A percentile compares a stretch with the other conserved stretches of the same genome.
phyloP scores from a whole-genome alignment of 1,139 yeast genomes.

The Kluyveromyces sp. region DNA sequence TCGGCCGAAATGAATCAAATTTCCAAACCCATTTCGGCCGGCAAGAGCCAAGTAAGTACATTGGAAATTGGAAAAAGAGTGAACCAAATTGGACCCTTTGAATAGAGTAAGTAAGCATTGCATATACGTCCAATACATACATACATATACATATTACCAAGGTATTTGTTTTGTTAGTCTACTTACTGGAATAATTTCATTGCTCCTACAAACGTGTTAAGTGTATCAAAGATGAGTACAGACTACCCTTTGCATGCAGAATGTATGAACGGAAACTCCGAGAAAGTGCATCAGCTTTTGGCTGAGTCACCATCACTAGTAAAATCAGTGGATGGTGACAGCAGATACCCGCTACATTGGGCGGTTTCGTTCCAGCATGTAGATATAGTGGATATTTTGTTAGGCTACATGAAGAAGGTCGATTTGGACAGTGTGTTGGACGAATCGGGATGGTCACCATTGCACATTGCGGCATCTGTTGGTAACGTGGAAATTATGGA shows the following conservation, averaged over 20 bases:
- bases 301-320: conserved; percentile 11
- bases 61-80: no score
- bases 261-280: conserved; percentile 25
- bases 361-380: conserved; percentile 62
- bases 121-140: no score
- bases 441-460: conserved; percentile 79
- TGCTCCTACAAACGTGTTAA: background rate
- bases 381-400: conserved; percentile 38
- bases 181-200: no score
- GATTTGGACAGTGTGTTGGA: conserved; percentile 67
- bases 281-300: conserved; percentile 18
- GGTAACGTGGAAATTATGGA: conserved; percentile 55
- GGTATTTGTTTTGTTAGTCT: no score
- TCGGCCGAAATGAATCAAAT: no score
- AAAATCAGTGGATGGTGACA: conserved; percentile 51
- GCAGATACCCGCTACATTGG: conserved; percentile 84
- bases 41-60: no score
- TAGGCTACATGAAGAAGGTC: conserved; percentile 29
- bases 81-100: no score
- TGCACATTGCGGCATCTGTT: conserved; percentile 72
- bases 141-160: no score
- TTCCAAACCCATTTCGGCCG: no score
- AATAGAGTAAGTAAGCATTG: no score
- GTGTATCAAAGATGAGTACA: conserved; percentile 5
- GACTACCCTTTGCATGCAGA: conserved; percentile 25